These are phyloP conservation scores for Cydonia oblonga DNA, from an alignment of 331 rosid species.

Conservation along the genomic window DNA sequence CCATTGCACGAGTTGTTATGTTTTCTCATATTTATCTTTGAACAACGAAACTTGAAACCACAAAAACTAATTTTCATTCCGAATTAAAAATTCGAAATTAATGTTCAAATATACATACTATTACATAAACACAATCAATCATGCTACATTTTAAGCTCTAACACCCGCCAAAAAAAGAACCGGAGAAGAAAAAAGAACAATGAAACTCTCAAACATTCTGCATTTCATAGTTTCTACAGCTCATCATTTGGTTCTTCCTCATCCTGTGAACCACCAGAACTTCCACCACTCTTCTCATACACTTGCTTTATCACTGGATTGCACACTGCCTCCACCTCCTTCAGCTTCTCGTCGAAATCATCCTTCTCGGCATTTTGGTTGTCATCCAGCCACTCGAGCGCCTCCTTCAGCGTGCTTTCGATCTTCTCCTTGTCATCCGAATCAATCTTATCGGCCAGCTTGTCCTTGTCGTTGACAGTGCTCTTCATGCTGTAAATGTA, in stretches of 20 bases:
- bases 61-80: too few relatives aligned
- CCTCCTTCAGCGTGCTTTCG: conserved; percentile 29
- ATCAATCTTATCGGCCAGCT: conserved; percentile 34
- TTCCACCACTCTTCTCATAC: conserved; percentile 35
- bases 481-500: conserved; percentile 37
- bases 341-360: conserved; percentile 40
- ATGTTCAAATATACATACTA: too few relatives aligned
- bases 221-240: conserved; percentile 9
- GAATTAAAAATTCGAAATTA: too few relatives aligned
- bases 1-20: too few relatives aligned
- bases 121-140: background rate
- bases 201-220: background rate
- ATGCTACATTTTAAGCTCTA: background rate
- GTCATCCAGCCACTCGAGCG: conserved; percentile 41
- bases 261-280: conserved; percentile 6
- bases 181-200: background rate
- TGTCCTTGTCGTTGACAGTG: conserved; percentile 28
- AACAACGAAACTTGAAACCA: too few relatives aligned
- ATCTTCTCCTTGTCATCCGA: conserved; percentile 38
- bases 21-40: too few relatives aligned
- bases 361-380: conserved; percentile 36
- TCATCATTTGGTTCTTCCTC: conserved; percentile 37
- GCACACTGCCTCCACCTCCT: conserved; percentile 40
- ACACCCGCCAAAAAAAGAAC: background rate
- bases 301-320: conserved; percentile 37